phyloP scores from a whole-genome alignment of 352 stramenopile genomes.

The Phytophthora meadii region DNA sequence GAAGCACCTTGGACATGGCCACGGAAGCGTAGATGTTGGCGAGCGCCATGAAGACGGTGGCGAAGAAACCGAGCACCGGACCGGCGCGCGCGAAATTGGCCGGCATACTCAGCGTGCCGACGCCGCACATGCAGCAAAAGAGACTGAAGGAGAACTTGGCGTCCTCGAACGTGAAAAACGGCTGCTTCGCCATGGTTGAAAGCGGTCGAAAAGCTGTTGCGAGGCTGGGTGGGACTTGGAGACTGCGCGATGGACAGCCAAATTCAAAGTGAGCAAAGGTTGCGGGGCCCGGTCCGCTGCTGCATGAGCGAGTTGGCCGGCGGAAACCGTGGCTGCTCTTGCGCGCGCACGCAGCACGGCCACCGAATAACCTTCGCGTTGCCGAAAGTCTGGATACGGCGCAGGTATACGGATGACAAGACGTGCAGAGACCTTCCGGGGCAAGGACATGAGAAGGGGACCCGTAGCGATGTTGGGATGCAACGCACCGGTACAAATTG shows the following conservation, averaged over 20 bases:
- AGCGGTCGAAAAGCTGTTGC: slow-evolving; percentile 10
- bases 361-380: slow-evolving; percentile 20
- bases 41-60: slow-evolving; percentile 63
- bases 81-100: slow-evolving; percentile 70
- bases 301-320: slow-evolving; percentile 12
- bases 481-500: slow-evolving; percentile 11
- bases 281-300: slow-evolving; percentile 9
- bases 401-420: slow-evolving; percentile 35
- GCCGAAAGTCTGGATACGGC: slow-evolving; percentile 16
- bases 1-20: slow-evolving; percentile 61
- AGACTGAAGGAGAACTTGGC: slow-evolving; percentile 67
- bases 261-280: slow-evolving; percentile 35
- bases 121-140: slow-evolving; percentile 70
- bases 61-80: slow-evolving; percentile 44
- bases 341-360: slow-evolving; percentile 20
- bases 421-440: slow-evolving; percentile 30
- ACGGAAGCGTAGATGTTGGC: slow-evolving; percentile 73
- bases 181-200: slow-evolving; percentile 29
- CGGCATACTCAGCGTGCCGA: slow-evolving; percentile 74
- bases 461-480: slow-evolving; percentile 14
- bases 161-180: slow-evolving; percentile 68
- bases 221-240: slow-evolving; percentile 11
- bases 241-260: slow-evolving; percentile 24
- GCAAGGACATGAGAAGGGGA: slow-evolving; percentile 27
- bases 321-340: slow-evolving; percentile 27